Evolutionary conservation across 345 rosid genomes (phyloP), one percentile per base, ranked within the genome.

Genomic region (Cardiospermum halicacabum): DNA sequence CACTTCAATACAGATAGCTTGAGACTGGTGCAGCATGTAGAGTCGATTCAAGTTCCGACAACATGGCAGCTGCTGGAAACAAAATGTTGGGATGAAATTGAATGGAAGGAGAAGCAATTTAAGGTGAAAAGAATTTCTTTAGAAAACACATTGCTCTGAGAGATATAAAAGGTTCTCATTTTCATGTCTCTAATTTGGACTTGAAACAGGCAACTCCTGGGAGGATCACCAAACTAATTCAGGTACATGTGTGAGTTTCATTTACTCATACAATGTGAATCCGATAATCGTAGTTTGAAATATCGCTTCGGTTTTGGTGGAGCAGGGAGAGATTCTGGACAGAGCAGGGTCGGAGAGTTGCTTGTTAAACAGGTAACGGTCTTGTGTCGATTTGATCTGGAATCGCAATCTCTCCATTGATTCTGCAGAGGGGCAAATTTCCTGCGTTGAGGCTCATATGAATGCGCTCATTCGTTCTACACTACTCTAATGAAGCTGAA

Each of bases 1-100:
- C 42, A 40, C n/a, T 27, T 3, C 11, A 7, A 50, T 70, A 56
- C 83, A 86, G 96, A 66, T 81, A 81, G 96, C 76, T 54, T 89
- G 74, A 82, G 92, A 82, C 59, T 89, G 72, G n/a, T 89, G 69
- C 89, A 86, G 77, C 96, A 84, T 51, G 96, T 86, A 70, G 80
- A 74, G 67, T 69, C 69, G 4, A 77, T 88, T 32, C 78, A 77
- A 75, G 84, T 74, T 67, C 92, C 92, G 13, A 66, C 36, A 49
- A 71, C 81, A 11, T 77, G 82, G 80, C 74, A 74, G 11, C 77
- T 75, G 22, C 69, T 76, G 16, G 77, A 64, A 36, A 72, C 70
- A 24, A 77, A 78, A 16, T 32, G 75, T 68, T 70, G 60, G 15
- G 78, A 84, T 39, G 85, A 81, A 59, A 74, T 89, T 64, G 30